Percentiles rank a stretch among this genome's conserved stretches.
These are phyloP conservation scores for Bretschneidera sinensis DNA, from an alignment of 345 rosid genomes.

Conservation along the genomic window DNA sequence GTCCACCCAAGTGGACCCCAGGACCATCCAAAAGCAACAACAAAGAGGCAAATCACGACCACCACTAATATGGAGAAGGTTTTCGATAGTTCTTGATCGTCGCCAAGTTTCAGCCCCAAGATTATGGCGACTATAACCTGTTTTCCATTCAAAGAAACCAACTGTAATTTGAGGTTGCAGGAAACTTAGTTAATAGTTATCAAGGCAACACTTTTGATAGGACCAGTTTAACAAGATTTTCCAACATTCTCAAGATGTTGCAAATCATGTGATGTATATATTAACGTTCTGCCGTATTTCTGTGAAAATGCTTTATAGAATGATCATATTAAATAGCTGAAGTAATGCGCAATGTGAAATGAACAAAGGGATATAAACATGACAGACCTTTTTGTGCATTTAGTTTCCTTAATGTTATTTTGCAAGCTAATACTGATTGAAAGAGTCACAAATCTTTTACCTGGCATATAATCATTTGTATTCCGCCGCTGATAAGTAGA, in stretches of 20 bases:
- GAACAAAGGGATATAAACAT: neutral
- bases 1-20: constrained; percentile 99
- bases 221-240: too few species aligned
- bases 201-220: too few species aligned
- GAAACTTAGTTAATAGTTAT: too few species aligned
- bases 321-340: too few species aligned
- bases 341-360: too few species aligned
- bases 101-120: constrained; percentile 74
- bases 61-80: constrained; percentile 66
- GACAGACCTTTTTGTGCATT: neutral
- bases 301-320: too few species aligned
- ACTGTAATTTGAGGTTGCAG: neutral
- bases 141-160: constrained; percentile 6
- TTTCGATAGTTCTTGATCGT: constrained; percentile 59
- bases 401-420: neutral
- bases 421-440: neutral
- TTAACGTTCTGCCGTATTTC: too few species aligned
- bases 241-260: too few species aligned
- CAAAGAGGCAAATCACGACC: constrained; percentile 70
- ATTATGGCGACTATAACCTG: constrained; percentile 68
- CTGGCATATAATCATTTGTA: constrained; percentile 81
- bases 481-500: constrained; percentile 81
- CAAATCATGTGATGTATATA: too few species aligned
- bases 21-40: constrained; percentile 91
- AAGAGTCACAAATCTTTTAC: constrained; percentile 23